Evolutionary conservation across 176 grass and related monocot genomes (phyloP), one percentile per base, ranked within the genome.

Genomic region (Juncus inflexus): DNA sequence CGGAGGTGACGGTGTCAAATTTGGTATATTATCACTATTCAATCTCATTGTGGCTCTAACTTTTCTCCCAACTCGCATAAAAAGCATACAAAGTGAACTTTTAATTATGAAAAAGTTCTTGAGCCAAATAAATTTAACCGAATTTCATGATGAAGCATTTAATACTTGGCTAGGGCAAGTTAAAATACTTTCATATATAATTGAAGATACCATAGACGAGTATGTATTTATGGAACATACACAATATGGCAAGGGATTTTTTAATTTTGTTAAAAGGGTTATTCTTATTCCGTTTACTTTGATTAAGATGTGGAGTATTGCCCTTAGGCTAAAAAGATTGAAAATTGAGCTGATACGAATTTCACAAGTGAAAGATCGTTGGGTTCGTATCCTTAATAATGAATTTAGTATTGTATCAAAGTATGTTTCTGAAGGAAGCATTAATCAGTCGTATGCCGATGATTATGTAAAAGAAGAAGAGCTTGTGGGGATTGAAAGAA

Each of bases 161-260:
- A 42, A 84, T 74, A 55, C 57, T 13, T 84, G 76, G 76, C 61
- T 69, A 74, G 0, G 9, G 6, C 49, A 69, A 62, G 76, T 64
- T 12, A 19, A 76, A 40, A 69, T 51, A 15, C 60, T 74, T 14
- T 56, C 69, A 0, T 58, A 79, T 69, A 50, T 37, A 36, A 74
- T 79, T 72, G 76, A 84, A 64, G 76, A 79, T 13, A 40, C 53
- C 4, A 51, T 64, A 3, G 81, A 84, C 60, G 11, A 74, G 3
- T 84, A 55, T 64, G 42, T 64, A 0, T 79, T 51, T 63, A 3
- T 74, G 7, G 28, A 72, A 35, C 11, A 13, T 2, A 9, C 52
- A 49, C 19, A 28, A 28, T 28, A 28, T 28, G 19, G 19, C 19
- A 28, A 28, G 6, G 42, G 64, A 35, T 50, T 67, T 3, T 15